Evolutionary conservation across 495 filamentous ascomycete genomes (phyloP), one percentile per base, ranked within the genome.

Genomic region (Tuber aestivum): DNA sequence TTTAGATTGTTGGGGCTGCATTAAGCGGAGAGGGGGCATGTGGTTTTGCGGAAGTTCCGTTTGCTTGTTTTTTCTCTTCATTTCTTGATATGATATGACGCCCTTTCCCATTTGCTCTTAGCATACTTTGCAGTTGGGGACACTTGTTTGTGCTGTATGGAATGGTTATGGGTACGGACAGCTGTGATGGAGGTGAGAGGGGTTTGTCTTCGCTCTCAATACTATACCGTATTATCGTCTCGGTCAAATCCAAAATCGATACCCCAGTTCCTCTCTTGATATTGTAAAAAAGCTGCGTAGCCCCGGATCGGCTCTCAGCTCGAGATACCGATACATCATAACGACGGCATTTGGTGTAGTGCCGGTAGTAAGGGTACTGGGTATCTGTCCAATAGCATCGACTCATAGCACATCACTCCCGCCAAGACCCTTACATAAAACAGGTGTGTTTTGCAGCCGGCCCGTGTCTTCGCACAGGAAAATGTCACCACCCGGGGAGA

Each of bases 361-460:
- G n/a, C 56, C 12, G 56, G 56, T 18, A 50, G 12, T 18, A 3
- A 32, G 3, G 38, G 38, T 40, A 40, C 38, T 7, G 38, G 38
- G 7, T 27, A 65, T 65, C 56, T 65, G 56, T 35, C 56, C 27
- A 35, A 18, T 61, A 35, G 27, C 12, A 14, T 61, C 21, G n/a
- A 65, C 27, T 65, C 56, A 65, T 32, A 65, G 56, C 56, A 18
- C 56, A 65, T 65, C 56, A 65, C 56, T 65, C 56, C 56, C 56
- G 56, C 56, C 56, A 65, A 65, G 56, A 65, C 56, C 10, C 27
- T 65, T 65, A 65, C 56, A 65, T 65, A 65, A 65, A 65, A 27
- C 56, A 18, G 56, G 14, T 35, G 56, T 35, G 56, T 35, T 32
- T 65, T 14, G 27, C 56, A 61, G n/a, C 50, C 9, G 50, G 50